A percentile compares a stretch with the other conserved stretches of the same genome.
These are phyloP conservation scores for Fraxinus latifolia DNA, from an alignment of 305 asterid species.

Conservation along the genomic window DNA sequence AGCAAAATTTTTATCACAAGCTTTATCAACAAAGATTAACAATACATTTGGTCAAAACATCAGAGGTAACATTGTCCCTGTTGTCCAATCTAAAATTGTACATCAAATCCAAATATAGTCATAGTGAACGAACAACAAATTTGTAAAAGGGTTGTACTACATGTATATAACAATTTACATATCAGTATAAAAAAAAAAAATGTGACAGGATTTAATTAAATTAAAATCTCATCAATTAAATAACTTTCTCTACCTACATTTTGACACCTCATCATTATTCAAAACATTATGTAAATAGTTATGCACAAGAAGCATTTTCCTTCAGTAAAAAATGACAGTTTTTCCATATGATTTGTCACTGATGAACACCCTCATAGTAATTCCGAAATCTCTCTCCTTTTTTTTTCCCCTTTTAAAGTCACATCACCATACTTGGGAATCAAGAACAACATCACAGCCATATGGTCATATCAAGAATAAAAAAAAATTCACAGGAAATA, in stretches of 20 bases:
- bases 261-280: not conserved
- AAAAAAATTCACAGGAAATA: not conserved
- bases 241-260: not conserved
- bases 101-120: not conserved
- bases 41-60: not conserved
- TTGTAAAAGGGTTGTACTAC: not conserved
- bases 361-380: not conserved
- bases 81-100: not conserved
- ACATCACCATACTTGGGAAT: not conserved
- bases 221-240: not conserved
- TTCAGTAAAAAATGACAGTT: not conserved
- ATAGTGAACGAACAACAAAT: not conserved
- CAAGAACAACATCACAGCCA: not conserved
- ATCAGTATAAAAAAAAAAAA: too few relatives aligned
- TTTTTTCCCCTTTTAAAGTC: not conserved
- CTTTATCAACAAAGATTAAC: not conserved
- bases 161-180: too few relatives aligned
- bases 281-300: not conserved
- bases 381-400: not conserved
- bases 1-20: not conserved
- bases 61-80: not conserved
- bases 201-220: too few relatives aligned
- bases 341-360: not conserved
- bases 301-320: not conserved
- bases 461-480: not conserved